Base-by-base conservation (phyloP, 192 early-diverging fungal species). In the Linnemannia zychae region DNA sequence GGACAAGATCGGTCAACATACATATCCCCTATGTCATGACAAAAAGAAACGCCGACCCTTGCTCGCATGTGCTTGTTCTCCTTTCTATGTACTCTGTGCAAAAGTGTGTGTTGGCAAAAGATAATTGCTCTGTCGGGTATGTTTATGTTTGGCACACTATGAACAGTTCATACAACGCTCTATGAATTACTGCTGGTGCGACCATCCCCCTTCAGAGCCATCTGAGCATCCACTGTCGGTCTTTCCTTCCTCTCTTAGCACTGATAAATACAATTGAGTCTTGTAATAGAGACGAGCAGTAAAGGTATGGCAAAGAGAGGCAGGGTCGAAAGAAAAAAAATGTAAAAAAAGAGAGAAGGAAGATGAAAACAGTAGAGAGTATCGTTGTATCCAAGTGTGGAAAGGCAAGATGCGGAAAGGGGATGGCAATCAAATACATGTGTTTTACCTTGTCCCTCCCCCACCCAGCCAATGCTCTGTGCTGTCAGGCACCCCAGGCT, bases 91-190 rank as follows among this genome's bases (percentile, higher is more conserved):
- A 6, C 40, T 44, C 6, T 31, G 57, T 63, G n/a, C n/a, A n/a
- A n/a, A n/a, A n/a, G n/a, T 63, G 57, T 63, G 57, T 31, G 57
- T 63, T 63, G 57, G 57, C 57, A 63, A 63, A 63, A 63, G 57
- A 63, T 63, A 63, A 63, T 63, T 63, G 57, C 57, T 63, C 57
- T 63, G 57, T 24, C 52, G n/a, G n/a, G n/a, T 6, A 44, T 44
- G 40, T 44, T 44, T 44, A 44, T 44, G 40, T 44, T 44, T 44
- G 40, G 40, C 40, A 44, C 40, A 44, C 40, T 15, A 31, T 60
- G 4, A 31, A 31, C 57, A 15, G 24, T 63, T 63, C 57, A 63
- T 63, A 44, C 40, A 63, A 63, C 28, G 31, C 57, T 63, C 57
- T 28, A 31, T 63, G 57, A 63, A 63, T 63, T 63, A 63, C 24